Evolutionary conservation across 73 alveolate species (phyloP).

Genomic region (Halteria grandinella): DNA sequence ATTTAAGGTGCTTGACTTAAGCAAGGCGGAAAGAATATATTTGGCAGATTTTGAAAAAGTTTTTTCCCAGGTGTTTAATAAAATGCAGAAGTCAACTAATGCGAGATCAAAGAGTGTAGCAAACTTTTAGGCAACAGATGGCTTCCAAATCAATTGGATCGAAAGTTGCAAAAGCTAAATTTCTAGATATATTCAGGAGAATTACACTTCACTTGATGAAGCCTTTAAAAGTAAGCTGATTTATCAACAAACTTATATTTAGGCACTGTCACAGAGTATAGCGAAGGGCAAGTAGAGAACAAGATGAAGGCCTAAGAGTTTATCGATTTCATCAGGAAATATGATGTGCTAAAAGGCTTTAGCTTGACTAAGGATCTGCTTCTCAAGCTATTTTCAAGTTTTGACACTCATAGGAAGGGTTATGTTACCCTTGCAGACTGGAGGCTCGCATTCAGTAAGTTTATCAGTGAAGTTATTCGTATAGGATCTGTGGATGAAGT

Average conservation of each 20-base stretch:
- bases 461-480: too few relatives aligned
- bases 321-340: slow-evolving; percentile 68
- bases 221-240: slow-evolving; percentile 39
- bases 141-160: background rate
- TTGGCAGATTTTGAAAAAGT: slow-evolving; percentile 73
- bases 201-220: background rate
- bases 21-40: slow-evolving; percentile 70
- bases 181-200: background rate
- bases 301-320: slow-evolving; percentile 58
- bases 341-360: slow-evolving; percentile 82
- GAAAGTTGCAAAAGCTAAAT: slow-evolving; percentile 21
- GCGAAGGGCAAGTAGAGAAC: slow-evolving; percentile 47
- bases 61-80: slow-evolving; percentile 12
- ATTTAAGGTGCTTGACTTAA: slow-evolving; percentile 70
- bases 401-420: slow-evolving; percentile 91
- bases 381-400: slow-evolving; percentile 74
- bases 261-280: slow-evolving; percentile 10
- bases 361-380: slow-evolving; percentile 76
- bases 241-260: slow-evolving; percentile 26
- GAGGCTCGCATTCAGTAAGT: slow-evolving; percentile 65
- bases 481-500: too few relatives aligned
- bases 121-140: slow-evolving; percentile 9
- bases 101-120: too few relatives aligned
- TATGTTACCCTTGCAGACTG: slow-evolving; percentile 83
- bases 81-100: too few relatives aligned